Conservation (phyloP, 2,329 filamentous ascomycete species). For the Daldinia sp. region DNA sequence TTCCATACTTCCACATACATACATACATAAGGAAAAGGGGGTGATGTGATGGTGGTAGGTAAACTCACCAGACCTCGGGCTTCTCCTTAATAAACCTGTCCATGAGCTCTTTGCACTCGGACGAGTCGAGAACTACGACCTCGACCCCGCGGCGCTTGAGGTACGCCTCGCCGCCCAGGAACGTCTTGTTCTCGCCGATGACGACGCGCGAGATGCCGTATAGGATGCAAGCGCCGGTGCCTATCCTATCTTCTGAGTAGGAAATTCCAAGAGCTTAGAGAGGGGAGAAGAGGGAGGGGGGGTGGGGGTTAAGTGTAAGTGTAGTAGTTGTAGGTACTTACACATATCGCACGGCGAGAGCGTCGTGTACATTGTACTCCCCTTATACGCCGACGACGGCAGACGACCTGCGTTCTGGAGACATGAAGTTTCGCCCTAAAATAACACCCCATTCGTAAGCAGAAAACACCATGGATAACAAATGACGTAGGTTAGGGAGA, state of each 20-base stretch:
- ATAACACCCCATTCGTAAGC: background rate
- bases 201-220: conserved; percentile 81
- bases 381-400: conserved; percentile 75
- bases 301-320: no score
- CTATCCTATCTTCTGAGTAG: conserved; percentile 32
- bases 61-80: conserved; percentile 75
- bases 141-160: conserved; percentile 76
- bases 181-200: conserved; percentile 82
- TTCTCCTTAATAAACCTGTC: conserved; percentile 77
- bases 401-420: conserved; percentile 80
- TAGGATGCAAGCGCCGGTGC: conserved; percentile 79
- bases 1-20: background rate
- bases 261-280: background rate
- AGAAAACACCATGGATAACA: no score
- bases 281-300: no score
- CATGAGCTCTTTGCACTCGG: conserved; percentile 77
- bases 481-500: no score
- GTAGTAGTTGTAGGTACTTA: conserved; percentile 36
- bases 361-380: conserved; percentile 86
- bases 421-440: conserved; percentile 79
- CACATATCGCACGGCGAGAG: conserved; percentile 86
- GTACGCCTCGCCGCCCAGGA: conserved; percentile 78
- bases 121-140: conserved; percentile 76
- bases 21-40: background rate
- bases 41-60: background rate